These are phyloP conservation scores for Dryadomyces quercivorus DNA, from an alignment of 2,329 filamentous ascomycete genomes.

Conservation along the genomic window DNA sequence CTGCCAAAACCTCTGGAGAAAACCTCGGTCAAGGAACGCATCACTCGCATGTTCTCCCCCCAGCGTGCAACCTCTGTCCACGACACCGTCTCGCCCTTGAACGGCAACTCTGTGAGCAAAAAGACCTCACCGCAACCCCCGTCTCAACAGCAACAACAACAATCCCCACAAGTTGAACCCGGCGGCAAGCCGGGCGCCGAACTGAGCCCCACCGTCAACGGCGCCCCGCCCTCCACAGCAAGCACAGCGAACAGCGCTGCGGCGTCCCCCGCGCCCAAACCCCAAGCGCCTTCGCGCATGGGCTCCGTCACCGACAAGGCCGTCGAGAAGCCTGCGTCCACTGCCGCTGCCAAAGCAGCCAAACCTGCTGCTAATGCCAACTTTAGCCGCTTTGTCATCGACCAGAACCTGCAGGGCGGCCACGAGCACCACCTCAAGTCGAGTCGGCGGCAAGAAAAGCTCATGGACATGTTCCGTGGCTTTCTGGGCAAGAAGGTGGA, in stretches of 20 bases:
- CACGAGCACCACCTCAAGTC: conserved; percentile 86
- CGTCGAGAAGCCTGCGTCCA: conserved; percentile 17
- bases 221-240: background rate
- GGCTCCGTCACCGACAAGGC: conserved; percentile 29
- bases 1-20: conserved; percentile 33
- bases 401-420: conserved; percentile 45
- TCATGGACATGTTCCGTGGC: conserved; percentile 81
- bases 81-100: conserved; percentile 13
- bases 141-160: conserved; percentile 16
- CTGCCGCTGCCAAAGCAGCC: conserved; percentile 22
- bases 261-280: conserved; percentile 24
- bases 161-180: background rate
- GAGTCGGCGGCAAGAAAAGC: conserved; percentile 84
- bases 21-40: conserved; percentile 49
- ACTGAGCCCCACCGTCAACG: conserved; percentile 1
- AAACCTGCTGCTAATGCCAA: conserved; percentile 19
- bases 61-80: conserved; percentile 21
- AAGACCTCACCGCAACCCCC: conserved; percentile 5
- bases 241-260: conserved; percentile 6
- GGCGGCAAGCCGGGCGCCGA: background rate
- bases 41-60: conserved; percentile 50
- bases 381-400: conserved; percentile 37
- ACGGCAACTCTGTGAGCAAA: conserved; percentile 1
- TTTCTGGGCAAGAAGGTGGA: conserved; percentile 78
- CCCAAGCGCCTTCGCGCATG: conserved; percentile 29